Conservation (phyloP, 768 basidiomycete genomes). For the Amanita pseudoporphyria region DNA sequence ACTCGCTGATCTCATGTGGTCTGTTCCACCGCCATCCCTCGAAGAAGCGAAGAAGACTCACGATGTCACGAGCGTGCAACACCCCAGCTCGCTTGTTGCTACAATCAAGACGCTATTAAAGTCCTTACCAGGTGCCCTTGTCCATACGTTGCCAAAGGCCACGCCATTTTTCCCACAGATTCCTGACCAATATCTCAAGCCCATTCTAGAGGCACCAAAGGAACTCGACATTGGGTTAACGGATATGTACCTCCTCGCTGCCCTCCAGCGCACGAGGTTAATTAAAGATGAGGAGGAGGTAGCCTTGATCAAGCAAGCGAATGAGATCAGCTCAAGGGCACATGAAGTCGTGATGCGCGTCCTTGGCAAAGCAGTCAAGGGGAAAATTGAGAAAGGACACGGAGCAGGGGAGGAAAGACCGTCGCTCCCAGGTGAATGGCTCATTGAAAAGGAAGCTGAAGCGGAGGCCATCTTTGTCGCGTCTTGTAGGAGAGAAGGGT, state of each 20-base stretch:
- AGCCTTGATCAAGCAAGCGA: constrained; percentile 65
- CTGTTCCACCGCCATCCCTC: constrained; percentile 64
- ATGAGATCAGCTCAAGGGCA: constrained; percentile 79
- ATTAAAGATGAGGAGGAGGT: constrained; percentile 74
- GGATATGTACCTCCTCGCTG: constrained; percentile 59
- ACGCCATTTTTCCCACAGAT: constrained; percentile 45
- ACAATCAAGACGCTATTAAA: constrained; percentile 38
- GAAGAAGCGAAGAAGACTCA: constrained; percentile 41
- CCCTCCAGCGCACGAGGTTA: constrained; percentile 74
- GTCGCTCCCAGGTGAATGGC: constrained; percentile 69
- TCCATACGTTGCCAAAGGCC: constrained; percentile 55
- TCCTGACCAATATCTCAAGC: constrained; percentile 30
- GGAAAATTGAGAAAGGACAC: constrained; percentile 35
- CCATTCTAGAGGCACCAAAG: constrained; percentile 24
- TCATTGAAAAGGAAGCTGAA: constrained; percentile 87
- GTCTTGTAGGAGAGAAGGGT: constrained; percentile 85
- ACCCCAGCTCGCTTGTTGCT: constrained; percentile 34
- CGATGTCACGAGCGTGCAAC: constrained; percentile 51
- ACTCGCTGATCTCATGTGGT: constrained; percentile 79
- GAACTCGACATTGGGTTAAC: constrained; percentile 28
- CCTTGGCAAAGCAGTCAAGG: constrained; percentile 63
- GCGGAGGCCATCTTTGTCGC: constrained; percentile 93
- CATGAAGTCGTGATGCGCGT: constrained; percentile 92
- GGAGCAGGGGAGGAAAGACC: constrained; percentile 39
- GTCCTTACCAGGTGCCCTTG: constrained; percentile 41